Percentiles rank a stretch among this genome's conserved stretches.
Evolutionary conservation across 805 yeast genomes (phyloP).

Genomic region (Pichia kluyveri): DNA sequence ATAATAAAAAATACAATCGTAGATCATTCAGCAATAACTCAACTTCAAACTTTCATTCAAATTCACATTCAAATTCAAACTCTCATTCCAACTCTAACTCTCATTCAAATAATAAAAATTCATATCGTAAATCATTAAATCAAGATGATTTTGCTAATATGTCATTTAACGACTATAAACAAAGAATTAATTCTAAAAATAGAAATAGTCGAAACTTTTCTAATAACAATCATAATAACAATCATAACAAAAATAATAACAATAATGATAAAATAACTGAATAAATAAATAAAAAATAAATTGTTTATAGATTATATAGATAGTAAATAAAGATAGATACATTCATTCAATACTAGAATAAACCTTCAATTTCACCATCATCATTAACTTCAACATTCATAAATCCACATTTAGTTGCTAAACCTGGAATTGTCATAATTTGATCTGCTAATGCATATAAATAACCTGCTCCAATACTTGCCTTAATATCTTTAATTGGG

Average conservation of each 20-base stretch:
- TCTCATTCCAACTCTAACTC: no score
- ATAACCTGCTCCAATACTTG: constrained; percentile 94
- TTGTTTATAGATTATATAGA: not conserved
- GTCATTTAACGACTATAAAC: not conserved
- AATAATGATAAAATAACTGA: not conserved
- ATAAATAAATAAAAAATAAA: not conserved
- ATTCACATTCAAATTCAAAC: no score
- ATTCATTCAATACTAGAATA: constrained; percentile 57
- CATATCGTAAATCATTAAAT: constrained; percentile 1
- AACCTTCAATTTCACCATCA: constrained; percentile 86
- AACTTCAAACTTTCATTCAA: no score
- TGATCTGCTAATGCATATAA: constrained; percentile 94
- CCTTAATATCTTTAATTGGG: constrained; percentile 91
- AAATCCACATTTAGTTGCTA: constrained; percentile 93
- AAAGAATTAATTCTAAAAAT: not conserved
- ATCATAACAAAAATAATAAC: not conserved
- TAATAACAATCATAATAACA: not conserved
- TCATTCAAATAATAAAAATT: no score
- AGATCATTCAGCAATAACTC: not conserved
- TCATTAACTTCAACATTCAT: constrained; percentile 94
- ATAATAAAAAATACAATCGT: not conserved
- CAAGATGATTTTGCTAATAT: constrained; percentile 2
- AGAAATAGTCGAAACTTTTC: constrained; percentile 2
- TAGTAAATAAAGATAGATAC: no score
- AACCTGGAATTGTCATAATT: constrained; percentile 94